A percentile compares a stretch with the other conserved stretches of the same genome.
Conservation (phyloP, 176 grass and related monocot genomes). For the Echinochloa phyllopogon region DNA sequence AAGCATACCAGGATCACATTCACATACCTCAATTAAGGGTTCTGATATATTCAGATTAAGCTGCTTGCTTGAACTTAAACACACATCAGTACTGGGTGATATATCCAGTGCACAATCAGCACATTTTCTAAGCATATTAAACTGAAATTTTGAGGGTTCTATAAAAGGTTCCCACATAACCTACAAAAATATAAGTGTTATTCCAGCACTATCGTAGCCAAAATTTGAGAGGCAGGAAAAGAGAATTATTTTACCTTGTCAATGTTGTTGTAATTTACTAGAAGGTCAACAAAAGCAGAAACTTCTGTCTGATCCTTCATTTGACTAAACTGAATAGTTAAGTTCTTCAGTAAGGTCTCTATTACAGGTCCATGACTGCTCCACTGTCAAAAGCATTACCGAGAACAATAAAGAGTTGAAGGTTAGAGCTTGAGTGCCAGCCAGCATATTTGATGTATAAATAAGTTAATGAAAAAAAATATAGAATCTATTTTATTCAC, state of each 20-base stretch:
- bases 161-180: slow-evolving; percentile 99
- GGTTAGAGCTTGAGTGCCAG: slow-evolving; percentile 38
- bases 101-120: slow-evolving; percentile 58
- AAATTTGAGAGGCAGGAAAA: slow-evolving; percentile 25
- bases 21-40: slow-evolving; percentile 85
- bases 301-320: slow-evolving; percentile 61
- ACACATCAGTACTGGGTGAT: slow-evolving; percentile 68
- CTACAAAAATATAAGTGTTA: slow-evolving; percentile 50
- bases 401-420: slow-evolving; percentile 39
- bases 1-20: slow-evolving; percentile 37
- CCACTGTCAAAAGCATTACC: slow-evolving; percentile 64
- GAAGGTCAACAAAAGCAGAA: slow-evolving; percentile 74
- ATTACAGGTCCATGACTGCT: slow-evolving; percentile 94
- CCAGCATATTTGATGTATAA: slow-evolving; percentile 17
- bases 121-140: slow-evolving; percentile 67
- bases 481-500: neutral
- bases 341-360: slow-evolving; percentile 83
- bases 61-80: slow-evolving; percentile 75
- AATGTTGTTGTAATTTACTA: slow-evolving; percentile 98
- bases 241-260: slow-evolving; percentile 80
- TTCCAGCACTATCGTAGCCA: slow-evolving; percentile 39
- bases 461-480: slow-evolving; percentile 17
- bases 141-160: slow-evolving; percentile 91
- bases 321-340: slow-evolving; percentile 61
- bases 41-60: slow-evolving; percentile 98